Base-by-base conservation (phyloP, 345 rosid species). In the Ailanthus altissimus region DNA sequence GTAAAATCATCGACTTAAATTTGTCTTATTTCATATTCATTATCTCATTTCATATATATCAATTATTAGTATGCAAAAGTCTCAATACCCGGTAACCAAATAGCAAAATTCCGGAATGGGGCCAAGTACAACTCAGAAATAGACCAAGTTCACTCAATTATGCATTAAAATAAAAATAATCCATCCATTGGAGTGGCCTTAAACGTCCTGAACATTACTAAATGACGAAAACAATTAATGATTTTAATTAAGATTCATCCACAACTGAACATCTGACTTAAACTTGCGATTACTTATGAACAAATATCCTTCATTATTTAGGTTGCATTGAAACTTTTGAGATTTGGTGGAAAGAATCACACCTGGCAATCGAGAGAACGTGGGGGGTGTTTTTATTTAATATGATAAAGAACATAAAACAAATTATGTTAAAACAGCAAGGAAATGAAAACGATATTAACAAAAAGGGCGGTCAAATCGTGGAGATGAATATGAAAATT, bases 91-190 rank as follows among this genome's bases (percentile, higher is more conserved):
- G 58, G 74, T 70, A 75, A 72, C 73, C 67, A 72, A 70, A 70
- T 15, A 6, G 62, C 74, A 57, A 43, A 57, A 62, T 66, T 75
- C 73, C 65, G 67, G 43, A 64, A 75, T 69, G 84, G 80, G 75
- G 69, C 69, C 80, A 56, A 60, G 84, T 73, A 87, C 88, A 87
- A 72, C 90, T 87, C 84, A 78, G 64, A 60, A 43, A 53, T 67
- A 63, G 70, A 75, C 70, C 77, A 50, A 75, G 77, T 53, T 36
- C 62, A 50, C 62, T 2, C 51, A 63, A 75, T 62, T 25, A 66
- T 78, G 60, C 14, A 66, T 26, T 81, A 78, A 63, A 73, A 80
- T 78, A 75, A 78, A 63, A 73, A 80, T 78, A 75, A 32, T 63
- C 49, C 23, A 14, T 14, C 54, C 11, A 69, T 60, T 67, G 23